Evolutionary conservation across 140 eudicot genomes (phyloP), one percentile per base, ranked within the genome.

Genomic region (Erigeron philadelphicus): DNA sequence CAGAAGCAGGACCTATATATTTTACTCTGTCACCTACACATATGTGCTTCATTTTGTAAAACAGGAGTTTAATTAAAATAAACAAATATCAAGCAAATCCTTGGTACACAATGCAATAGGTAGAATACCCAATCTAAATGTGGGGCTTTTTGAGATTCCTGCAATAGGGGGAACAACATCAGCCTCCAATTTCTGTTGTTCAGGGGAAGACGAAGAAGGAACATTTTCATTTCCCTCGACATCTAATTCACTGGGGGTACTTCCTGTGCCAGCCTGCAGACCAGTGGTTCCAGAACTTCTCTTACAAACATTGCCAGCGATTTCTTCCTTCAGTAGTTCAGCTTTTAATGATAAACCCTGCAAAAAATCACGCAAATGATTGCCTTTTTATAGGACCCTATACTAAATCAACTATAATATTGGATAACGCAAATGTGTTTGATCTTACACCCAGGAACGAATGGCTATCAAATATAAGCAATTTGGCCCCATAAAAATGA

Each of bases 21-120:
- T 81, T 91, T 42, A 91, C 98, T 77, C 82, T 79, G 77, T 91
- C 98, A 72, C 96, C 98, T 91, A 67, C 15, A 80, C 18, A 54
- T 54, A 73, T 76, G 59, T 47, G 50, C 21, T 48, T 71, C 75
- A 72, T 44, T 62, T 18, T 42, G 68, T 38, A 72, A 55, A 65
- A 40, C 8, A 21, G 15, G 9, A 38, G 11, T n/a, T n/a, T n/a
- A 35, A 47, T 11, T 40, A 41, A 41, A 42, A 59, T 25, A 60
- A 58, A 45, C 7, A 42, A 58, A 41, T 3, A 68, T 18, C 61
- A 43, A 43, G 49, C 50, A 61, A 31, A 31, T 31, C 3, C 38
- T 31, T 3, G 54, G 8, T 38, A 18, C 56, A 21, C 13, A 18
- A 21, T 19, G 61, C 35, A n/a, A 61, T 17, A 15, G 9, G 10